These are phyloP conservation scores for Extremus antarcticus DNA, from an alignment of 495 filamentous ascomycete genomes.

Conservation along the genomic window DNA sequence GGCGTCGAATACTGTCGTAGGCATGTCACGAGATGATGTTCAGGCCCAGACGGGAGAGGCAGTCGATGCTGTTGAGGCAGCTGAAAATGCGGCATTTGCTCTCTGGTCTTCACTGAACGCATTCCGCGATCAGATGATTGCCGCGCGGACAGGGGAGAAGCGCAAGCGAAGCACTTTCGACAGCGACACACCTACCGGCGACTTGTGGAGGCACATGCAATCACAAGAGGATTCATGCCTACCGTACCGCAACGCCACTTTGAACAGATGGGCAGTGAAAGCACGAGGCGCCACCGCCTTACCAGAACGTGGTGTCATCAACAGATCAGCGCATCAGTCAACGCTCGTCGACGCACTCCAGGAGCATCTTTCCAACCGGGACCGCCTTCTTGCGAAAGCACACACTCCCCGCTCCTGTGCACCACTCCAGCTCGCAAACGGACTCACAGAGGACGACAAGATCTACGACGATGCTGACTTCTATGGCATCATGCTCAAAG, in stretches of 20 bases:
- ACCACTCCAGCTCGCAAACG: conserved; percentile 45
- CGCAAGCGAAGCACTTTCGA: conserved; percentile 38
- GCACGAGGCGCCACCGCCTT: conserved; percentile 38
- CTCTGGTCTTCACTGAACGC: conserved; percentile 76
- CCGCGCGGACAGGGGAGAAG: conserved; percentile 45
- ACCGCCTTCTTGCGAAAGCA: conserved; percentile 57
- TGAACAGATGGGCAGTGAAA: conserved; percentile 61
- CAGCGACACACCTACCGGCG: conserved; percentile 37
- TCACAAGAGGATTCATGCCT: conserved; percentile 46
- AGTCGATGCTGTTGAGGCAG: conserved; percentile 47
- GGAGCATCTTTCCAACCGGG: conserved; percentile 56
- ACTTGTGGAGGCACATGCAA: conserved; percentile 65
- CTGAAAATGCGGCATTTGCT: conserved; percentile 76
- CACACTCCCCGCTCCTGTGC: conserved; percentile 61
- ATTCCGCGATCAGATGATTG: conserved; percentile 51
- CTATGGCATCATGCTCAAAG: conserved; percentile 83
- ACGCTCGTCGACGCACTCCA: conserved; percentile 62
- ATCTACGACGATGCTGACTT: conserved; percentile 91
- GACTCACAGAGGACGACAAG: conserved; percentile 69
- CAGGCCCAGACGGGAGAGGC: not conserved
- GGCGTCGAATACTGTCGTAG: conserved; percentile 59
- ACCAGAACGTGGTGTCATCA: conserved; percentile 31
- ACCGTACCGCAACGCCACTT: conserved; percentile 41
- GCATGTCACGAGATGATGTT: conserved; percentile 21
- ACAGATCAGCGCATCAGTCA: conserved; percentile 33